phyloP scores from a whole-genome alignment of 2,329 filamentous ascomycete genomes.

The Hypoxylon sp. region DNA sequence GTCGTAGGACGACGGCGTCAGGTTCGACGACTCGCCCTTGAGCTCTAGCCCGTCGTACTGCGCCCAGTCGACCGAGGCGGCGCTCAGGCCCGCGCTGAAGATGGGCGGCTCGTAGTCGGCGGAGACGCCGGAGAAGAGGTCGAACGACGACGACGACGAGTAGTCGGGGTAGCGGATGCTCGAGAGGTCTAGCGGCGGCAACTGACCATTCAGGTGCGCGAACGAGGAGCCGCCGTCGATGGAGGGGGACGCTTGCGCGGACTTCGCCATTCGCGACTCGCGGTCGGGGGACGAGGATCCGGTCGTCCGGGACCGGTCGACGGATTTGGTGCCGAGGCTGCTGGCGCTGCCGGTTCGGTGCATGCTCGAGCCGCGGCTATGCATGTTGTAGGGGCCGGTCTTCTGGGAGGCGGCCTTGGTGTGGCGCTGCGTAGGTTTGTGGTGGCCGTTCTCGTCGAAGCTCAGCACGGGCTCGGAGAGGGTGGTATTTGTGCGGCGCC shows the following conservation, averaged over 20 bases:
- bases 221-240: slow-evolving; percentile 65
- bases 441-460: slow-evolving; percentile 75
- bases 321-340: slow-evolving; percentile 64
- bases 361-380: slow-evolving; percentile 70
- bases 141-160: slow-evolving; percentile 65
- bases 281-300: slow-evolving; percentile 59
- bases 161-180: slow-evolving; percentile 67
- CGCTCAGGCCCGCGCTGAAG: slow-evolving; percentile 73
- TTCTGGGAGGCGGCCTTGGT: slow-evolving; percentile 73
- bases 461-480: slow-evolving; percentile 72
- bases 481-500: slow-evolving; percentile 73
- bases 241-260: slow-evolving; percentile 73
- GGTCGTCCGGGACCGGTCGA: slow-evolving; percentile 58
- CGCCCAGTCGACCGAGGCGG: slow-evolving; percentile 69
- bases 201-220: slow-evolving; percentile 66
- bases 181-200: slow-evolving; percentile 73
- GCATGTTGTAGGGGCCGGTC: slow-evolving; percentile 73
- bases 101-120: slow-evolving; percentile 70
- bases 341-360: slow-evolving; percentile 64
- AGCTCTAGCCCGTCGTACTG: slow-evolving; percentile 68
- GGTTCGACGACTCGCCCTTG: slow-evolving; percentile 52
- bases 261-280: slow-evolving; percentile 70
- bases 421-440: slow-evolving; percentile 74
- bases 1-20: slow-evolving; percentile 55
- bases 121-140: slow-evolving; percentile 66